Conservation (phyloP, 2,329 filamentous ascomycete genomes). For the Zasmidium cellare region DNA sequence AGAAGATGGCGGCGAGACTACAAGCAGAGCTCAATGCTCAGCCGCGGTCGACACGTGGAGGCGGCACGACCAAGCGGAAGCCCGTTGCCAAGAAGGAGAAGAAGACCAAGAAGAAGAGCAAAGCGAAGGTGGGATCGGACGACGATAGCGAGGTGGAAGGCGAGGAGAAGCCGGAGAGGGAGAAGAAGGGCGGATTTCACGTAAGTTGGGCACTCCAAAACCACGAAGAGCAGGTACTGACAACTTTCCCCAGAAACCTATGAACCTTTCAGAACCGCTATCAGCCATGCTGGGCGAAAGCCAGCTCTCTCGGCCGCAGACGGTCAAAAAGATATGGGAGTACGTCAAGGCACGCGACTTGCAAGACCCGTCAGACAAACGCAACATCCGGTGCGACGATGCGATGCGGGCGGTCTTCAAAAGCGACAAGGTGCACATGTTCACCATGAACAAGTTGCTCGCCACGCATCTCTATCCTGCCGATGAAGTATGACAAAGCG, state of each 20-base stretch:
- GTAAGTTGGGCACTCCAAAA: slow-evolving; percentile 45
- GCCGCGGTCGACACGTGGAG: slow-evolving; percentile 72
- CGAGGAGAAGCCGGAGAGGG: slow-evolving; percentile 55
- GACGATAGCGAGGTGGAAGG: slow-evolving; percentile 77
- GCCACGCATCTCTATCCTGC: slow-evolving; percentile 85
- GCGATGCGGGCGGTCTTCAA: slow-evolving; percentile 92
- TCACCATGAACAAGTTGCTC: slow-evolving; percentile 97
- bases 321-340: slow-evolving; percentile 94
- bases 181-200: slow-evolving; percentile 87
- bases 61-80: slow-evolving; percentile 54
- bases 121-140: slow-evolving; percentile 71
- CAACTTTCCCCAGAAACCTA: slow-evolving; percentile 59
- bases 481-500: slow-evolving; percentile 56
- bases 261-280: slow-evolving; percentile 70
- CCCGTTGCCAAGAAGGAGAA: slow-evolving; percentile 63
- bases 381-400: slow-evolving; percentile 91
- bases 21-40: slow-evolving; percentile 85
- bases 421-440: slow-evolving; percentile 91
- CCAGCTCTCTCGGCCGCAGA: slow-evolving; percentile 87
- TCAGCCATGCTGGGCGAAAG: slow-evolving; percentile 69
- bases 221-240: slow-evolving; percentile 6
- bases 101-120: slow-evolving; percentile 62
- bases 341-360: slow-evolving; percentile 88
- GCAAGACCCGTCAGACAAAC: slow-evolving; percentile 87
- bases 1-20: slow-evolving; percentile 79